A percentile compares a stretch with the other conserved stretches of the same genome.
Conservation (phyloP, 2,329 filamentous ascomycete species). For the Xylaria digitata region DNA sequence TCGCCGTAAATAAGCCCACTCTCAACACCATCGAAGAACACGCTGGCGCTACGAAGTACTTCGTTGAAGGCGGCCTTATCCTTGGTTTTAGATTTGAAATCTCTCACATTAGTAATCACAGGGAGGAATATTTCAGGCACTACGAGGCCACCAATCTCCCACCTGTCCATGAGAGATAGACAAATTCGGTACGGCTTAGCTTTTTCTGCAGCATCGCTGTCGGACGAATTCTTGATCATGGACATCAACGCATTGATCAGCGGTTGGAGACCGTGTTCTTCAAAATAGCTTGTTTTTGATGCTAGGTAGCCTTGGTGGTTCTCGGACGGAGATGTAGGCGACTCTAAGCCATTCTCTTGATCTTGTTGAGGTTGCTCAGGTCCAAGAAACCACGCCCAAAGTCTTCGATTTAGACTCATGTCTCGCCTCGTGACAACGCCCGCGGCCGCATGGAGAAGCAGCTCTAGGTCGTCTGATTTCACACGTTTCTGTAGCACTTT, state of each 20-base stretch:
- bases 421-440: conserved; percentile 89
- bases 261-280: conserved; percentile 78
- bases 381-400: conserved; percentile 97
- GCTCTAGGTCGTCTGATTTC: conserved; percentile 79
- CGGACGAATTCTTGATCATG: conserved; percentile 73
- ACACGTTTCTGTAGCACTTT: conserved; percentile 81
- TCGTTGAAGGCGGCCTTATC: conserved; percentile 82
- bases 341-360: conserved; percentile 60
- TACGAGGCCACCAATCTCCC: conserved; percentile 93
- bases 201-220: conserved; percentile 70
- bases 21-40: conserved; percentile 98
- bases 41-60: conserved; percentile 89
- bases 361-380: conserved; percentile 70
- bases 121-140: conserved; percentile 90
- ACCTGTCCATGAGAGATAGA: conserved; percentile 95
- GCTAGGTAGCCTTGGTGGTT: conserved; percentile 60
- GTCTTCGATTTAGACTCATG: conserved; percentile 92
- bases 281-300: conserved; percentile 83
- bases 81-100: conserved; percentile 74
- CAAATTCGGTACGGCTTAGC: conserved; percentile 91
- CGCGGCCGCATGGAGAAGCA: conserved; percentile 83
- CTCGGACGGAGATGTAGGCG: conserved; percentile 56
- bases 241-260: conserved; percentile 79
- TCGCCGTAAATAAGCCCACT: conserved; percentile 93
- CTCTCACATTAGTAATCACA: conserved; percentile 81